Conservation (phyloP, 768 basidiomycete species). For the Mycena polygramma region DNA sequence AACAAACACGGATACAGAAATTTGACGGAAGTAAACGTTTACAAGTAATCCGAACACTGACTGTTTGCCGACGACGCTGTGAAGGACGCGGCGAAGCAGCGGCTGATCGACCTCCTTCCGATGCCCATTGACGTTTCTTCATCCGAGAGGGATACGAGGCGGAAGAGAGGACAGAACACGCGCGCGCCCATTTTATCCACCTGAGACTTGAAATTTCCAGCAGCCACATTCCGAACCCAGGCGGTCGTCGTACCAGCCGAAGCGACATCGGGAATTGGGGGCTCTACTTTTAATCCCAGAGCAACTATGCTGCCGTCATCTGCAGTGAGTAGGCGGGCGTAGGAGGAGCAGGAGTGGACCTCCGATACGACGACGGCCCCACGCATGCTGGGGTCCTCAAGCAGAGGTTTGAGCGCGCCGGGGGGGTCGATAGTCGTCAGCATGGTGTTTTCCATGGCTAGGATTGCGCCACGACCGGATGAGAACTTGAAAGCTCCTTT, state of each 20-base stretch:
- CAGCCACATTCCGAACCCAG: slow-evolving; percentile 43
- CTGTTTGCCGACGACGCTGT: too few relatives aligned
- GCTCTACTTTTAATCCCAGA: slow-evolving; percentile 42
- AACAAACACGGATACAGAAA: too few relatives aligned
- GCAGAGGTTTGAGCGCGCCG: slow-evolving; percentile 43
- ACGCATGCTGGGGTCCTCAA: slow-evolving; percentile 42
- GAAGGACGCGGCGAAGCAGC: background rate
- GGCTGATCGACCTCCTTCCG: background rate
- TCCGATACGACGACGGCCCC: slow-evolving; percentile 48
- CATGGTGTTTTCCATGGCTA: slow-evolving; percentile 45
- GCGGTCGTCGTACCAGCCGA: slow-evolving; percentile 28
- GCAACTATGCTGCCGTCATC: slow-evolving; percentile 39
- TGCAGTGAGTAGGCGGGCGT: slow-evolving; percentile 45
- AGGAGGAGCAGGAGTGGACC: slow-evolving; percentile 49
- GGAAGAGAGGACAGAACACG: slow-evolving; percentile 46
- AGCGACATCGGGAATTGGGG: slow-evolving; percentile 37
- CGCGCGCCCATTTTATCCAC: slow-evolving; percentile 41
- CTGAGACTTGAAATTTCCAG: slow-evolving; percentile 45
- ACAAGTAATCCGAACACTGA: too few relatives aligned
- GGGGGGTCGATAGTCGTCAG: slow-evolving; percentile 45
- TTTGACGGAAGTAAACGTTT: too few relatives aligned
- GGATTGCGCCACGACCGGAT: background rate
- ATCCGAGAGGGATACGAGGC: slow-evolving; percentile 45
- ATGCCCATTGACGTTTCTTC: slow-evolving; percentile 34
- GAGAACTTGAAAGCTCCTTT: background rate